Percentiles rank a stretch among this genome's conserved stretches.
Conservation (phyloP, 2,329 filamentous ascomycete species). For the Samsoniella hepiali region DNA sequence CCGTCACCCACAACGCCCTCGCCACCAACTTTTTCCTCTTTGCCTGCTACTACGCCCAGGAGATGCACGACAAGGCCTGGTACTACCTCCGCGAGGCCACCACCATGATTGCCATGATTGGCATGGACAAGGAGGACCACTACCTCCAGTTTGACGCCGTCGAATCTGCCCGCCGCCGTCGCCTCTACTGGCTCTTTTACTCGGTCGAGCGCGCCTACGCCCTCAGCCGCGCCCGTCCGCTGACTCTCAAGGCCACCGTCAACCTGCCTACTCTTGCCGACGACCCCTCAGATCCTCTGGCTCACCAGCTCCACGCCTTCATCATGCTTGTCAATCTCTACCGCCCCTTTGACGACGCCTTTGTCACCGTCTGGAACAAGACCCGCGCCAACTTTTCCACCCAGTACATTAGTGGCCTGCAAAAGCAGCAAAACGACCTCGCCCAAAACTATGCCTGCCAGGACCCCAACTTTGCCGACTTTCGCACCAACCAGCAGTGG, state of each 20-base stretch:
- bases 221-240: slow-evolving; percentile 64
- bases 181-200: slow-evolving; percentile 71
- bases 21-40: slow-evolving; percentile 80
- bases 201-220: slow-evolving; percentile 69
- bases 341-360: slow-evolving; percentile 62
- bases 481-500: slow-evolving; percentile 61
- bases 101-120: slow-evolving; percentile 61
- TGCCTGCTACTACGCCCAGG: slow-evolving; percentile 66
- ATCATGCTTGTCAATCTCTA: slow-evolving; percentile 61
- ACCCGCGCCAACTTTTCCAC: slow-evolving; percentile 55
- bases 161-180: slow-evolving; percentile 61
- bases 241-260: slow-evolving; percentile 68
- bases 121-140: slow-evolving; percentile 60
- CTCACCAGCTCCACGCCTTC: slow-evolving; percentile 53
- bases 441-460: slow-evolving; percentile 50
- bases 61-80: slow-evolving; percentile 75
- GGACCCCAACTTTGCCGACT: slow-evolving; percentile 53
- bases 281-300: slow-evolving; percentile 55
- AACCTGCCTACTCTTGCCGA: slow-evolving; percentile 61
- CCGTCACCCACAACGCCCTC: slow-evolving; percentile 54
- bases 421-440: slow-evolving; percentile 60
- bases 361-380: slow-evolving; percentile 65
- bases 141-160: slow-evolving; percentile 57
- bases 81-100: slow-evolving; percentile 74
- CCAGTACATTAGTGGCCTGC: slow-evolving; percentile 54